These are phyloP conservation scores for Staphylotrichum longicolle DNA, from an alignment of 495 filamentous ascomycete genomes.

Conservation along the genomic window DNA sequence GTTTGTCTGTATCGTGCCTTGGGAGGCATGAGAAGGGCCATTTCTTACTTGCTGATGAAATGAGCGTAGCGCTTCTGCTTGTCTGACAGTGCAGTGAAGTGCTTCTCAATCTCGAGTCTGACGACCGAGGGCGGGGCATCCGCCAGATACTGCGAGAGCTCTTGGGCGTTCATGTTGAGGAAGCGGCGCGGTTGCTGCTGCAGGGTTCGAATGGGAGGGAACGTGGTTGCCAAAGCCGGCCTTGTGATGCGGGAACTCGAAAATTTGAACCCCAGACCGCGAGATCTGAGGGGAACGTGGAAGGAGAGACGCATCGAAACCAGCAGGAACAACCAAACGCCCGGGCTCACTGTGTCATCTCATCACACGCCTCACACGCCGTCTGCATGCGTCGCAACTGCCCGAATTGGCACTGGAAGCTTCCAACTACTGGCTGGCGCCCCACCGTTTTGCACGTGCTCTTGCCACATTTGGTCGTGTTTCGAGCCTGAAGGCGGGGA, in stretches of 20 bases:
- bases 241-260: neutral
- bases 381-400: conserved; percentile 17
- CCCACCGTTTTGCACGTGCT: conserved; percentile 13
- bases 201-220: conserved; percentile 9
- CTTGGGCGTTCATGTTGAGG: conserved; percentile 48
- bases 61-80: conserved; percentile 87
- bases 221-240: conserved; percentile 5
- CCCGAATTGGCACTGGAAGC: conserved; percentile 9
- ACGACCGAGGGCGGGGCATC: conserved; percentile 88
- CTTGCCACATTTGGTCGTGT: neutral
- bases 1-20: neutral
- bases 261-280: conserved; percentile 13
- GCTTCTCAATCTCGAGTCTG: conserved; percentile 78
- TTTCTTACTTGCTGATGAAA: conserved; percentile 73
- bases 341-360: neutral
- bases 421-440: neutral
- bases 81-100: conserved; percentile 79
- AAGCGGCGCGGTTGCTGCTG: conserved; percentile 18
- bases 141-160: conserved; percentile 72
- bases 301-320: conserved; percentile 27
- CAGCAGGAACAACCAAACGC: conserved; percentile 19
- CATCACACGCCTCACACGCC: neutral
- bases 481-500: conserved; percentile 2
- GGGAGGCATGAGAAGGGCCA: neutral
- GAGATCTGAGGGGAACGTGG: conserved; percentile 22